Evolutionary conservation across 176 grass and related monocot species (phyloP).

Genomic region (Melocanna baccifera): DNA sequence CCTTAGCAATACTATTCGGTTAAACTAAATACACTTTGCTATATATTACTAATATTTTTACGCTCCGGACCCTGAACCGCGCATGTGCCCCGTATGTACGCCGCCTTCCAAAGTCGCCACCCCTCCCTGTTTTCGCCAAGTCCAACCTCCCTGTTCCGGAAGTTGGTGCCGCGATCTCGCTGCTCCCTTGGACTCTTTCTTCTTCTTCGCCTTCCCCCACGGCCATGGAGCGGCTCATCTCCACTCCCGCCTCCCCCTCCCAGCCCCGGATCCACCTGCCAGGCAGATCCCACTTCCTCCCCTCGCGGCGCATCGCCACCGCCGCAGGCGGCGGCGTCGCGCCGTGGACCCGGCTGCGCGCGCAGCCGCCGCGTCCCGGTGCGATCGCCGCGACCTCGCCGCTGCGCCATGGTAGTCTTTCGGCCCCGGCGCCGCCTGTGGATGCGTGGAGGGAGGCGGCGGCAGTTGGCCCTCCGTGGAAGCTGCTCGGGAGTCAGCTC

Average conservation of each 20-base stretch:
- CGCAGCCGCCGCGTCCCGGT: background rate
- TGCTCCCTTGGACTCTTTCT: background rate
- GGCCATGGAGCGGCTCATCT: constrained; percentile 64
- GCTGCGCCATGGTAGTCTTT: background rate
- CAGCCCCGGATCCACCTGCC: constrained; percentile 26
- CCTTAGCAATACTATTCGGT: no score
- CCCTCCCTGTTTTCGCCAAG: background rate
- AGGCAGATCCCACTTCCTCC: background rate
- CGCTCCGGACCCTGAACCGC: no score
- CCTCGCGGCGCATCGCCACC: constrained; percentile 14
- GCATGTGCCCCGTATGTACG: no score
- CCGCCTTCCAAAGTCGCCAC: background rate
- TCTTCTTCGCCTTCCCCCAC: background rate
- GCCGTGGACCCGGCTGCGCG: constrained; percentile 9
- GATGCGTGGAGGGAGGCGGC: background rate
- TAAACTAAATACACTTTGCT: no score
- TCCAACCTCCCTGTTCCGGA: background rate
- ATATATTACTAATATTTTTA: no score
- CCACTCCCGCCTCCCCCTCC: constrained; percentile 16
- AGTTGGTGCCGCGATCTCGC: constrained; percentile 7
- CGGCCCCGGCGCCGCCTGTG: background rate
- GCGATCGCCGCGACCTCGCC: constrained; percentile 10
- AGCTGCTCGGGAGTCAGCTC: constrained; percentile 24
- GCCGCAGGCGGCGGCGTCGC: background rate
- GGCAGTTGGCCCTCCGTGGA: background rate